Conservation (phyloP, 176 grass and related monocot genomes). For the Carex kokanica region DNA sequence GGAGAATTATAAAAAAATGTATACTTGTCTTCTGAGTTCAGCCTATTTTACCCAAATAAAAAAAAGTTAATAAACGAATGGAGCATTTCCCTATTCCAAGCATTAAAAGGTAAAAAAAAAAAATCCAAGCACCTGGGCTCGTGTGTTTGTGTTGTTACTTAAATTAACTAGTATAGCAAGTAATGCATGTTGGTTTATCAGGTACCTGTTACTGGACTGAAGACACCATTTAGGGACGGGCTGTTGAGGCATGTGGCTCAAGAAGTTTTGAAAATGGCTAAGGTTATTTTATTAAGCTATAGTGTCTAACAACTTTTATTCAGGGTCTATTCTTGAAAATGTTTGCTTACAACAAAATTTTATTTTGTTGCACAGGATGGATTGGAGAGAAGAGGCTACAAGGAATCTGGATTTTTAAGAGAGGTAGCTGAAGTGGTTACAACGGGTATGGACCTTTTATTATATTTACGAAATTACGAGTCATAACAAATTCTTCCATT, state of each 20-base stretch:
- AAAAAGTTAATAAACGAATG: not conserved
- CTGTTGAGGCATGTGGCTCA: slow-evolving; percentile 79
- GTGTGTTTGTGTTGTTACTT: not conserved
- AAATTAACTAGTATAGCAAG: slow-evolving; percentile 4
- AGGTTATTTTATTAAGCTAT: slow-evolving; percentile 38
- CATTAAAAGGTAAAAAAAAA: not conserved
- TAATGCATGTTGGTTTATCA: slow-evolving; percentile 27
- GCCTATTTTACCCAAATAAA: not conserved
- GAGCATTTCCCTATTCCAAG: not conserved
- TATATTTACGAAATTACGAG: not conserved
- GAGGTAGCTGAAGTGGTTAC: slow-evolving; percentile 68
- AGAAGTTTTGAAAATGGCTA: slow-evolving; percentile 79
- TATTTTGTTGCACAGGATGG: slow-evolving; percentile 57
- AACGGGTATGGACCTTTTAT: slow-evolving; percentile 41
- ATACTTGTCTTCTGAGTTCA: not conserved
- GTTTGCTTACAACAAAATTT: slow-evolving; percentile 9
- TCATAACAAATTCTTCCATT: not conserved
- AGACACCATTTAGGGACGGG: slow-evolving; percentile 89
- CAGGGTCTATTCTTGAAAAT: not conserved
- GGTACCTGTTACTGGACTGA: slow-evolving; percentile 84
- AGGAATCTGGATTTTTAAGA: slow-evolving; percentile 88
- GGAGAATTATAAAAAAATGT: not conserved
- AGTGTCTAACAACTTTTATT: not conserved
- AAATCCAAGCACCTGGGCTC: not conserved
- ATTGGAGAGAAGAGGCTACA: slow-evolving; percentile 97